Percentiles rank a stretch among this genome's conserved stretches.
Conservation (phyloP, 257 asterid genomes). For the Solanum chaucha region DNA sequence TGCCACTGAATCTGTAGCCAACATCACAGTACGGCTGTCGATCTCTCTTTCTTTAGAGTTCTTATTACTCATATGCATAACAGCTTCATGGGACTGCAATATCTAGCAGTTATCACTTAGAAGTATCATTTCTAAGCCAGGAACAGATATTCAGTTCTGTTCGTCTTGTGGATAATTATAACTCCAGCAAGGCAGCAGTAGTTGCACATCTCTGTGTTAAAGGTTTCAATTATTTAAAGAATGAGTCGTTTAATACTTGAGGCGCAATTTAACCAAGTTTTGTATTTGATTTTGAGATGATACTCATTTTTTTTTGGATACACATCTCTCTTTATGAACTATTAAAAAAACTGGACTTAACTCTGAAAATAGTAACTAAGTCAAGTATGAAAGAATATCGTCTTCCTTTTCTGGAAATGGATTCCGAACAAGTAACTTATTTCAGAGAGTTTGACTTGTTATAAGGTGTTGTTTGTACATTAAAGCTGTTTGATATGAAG, state of each 20-base stretch:
- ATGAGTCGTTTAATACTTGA: neutral
- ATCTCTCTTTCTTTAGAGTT: neutral
- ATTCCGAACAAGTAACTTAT: neutral
- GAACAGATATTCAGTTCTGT: neutral
- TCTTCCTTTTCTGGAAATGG: neutral
- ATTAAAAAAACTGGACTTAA: neutral
- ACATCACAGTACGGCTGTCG: constrained; percentile 44
- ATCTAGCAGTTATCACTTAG: neutral
- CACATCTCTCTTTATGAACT: neutral
- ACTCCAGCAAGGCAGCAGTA: neutral
- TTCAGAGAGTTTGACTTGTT: neutral
- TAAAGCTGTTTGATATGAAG: neutral
- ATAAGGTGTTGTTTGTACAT: neutral
- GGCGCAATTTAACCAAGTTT: neutral
- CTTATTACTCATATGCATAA: neutral
- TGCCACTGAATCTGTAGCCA: constrained; percentile 57
- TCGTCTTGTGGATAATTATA: neutral
- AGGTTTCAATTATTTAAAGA: neutral
- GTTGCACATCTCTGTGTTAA: neutral
- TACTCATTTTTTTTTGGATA: neutral
- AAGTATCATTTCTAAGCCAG: neutral
- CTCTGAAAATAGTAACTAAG: neutral
- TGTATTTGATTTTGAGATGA: neutral
- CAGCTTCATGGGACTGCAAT: neutral
- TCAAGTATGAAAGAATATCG: neutral